Conservation (phyloP, 768 basidiomycete species). For the Tephrocybe rancida region DNA sequence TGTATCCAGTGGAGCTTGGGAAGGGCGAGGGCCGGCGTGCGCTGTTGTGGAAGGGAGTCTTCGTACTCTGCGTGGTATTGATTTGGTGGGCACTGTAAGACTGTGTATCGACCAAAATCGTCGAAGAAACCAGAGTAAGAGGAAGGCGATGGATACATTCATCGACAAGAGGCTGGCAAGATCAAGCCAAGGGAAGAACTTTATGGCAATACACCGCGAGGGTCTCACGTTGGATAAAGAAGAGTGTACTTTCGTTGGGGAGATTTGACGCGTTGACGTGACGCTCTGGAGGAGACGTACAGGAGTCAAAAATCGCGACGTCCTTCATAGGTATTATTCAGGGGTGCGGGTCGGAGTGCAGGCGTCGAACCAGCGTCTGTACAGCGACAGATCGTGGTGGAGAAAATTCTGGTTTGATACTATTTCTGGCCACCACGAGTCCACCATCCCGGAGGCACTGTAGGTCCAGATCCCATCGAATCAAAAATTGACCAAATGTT, state of each 20-base stretch:
- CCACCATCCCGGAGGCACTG: background rate
- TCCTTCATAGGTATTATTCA: conserved; percentile 24
- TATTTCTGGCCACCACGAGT: background rate
- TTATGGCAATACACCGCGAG: conserved; percentile 10
- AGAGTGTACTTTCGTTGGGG: conserved; percentile 10
- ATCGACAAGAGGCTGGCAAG: conserved; percentile 12
- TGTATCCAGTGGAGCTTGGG: conserved; percentile 2
- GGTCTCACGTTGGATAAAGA: conserved; percentile 16
- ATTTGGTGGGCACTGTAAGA: background rate
- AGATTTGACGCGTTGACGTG: conserved; percentile 19
- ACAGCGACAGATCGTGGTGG: background rate
- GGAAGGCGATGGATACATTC: conserved; percentile 19
- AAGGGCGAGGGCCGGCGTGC: background rate
- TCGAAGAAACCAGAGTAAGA: conserved; percentile 8
- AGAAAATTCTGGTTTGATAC: background rate
- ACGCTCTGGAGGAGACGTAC: conserved; percentile 18
- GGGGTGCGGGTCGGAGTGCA: conserved; percentile 10
- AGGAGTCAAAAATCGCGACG: conserved; percentile 12
- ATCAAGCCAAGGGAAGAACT: background rate
- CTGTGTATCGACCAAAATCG: conserved; percentile 1
- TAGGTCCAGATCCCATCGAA: background rate
- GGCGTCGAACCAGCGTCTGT: background rate
- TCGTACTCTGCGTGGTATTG: background rate
- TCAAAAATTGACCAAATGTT: conserved; percentile 4
- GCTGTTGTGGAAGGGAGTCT: background rate